These are phyloP conservation scores for Leishmania braziliensis DNA, from an alignment of 208 protist genomes.

Conservation along the genomic window DNA sequence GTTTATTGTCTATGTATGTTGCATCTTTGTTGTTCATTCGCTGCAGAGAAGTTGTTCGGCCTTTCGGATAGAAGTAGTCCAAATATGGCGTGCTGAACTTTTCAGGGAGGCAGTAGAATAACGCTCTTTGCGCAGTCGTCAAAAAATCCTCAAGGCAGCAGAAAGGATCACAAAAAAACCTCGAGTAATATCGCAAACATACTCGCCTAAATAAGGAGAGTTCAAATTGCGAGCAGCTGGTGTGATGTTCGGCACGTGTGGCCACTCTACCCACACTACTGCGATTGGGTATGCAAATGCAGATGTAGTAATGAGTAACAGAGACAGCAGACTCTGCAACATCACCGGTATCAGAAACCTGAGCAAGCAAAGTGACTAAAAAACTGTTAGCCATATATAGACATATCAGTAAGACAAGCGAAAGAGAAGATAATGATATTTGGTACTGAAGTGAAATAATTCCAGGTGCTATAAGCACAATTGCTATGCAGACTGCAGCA, in stretches of 20 bases:
- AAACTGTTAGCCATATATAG: not conserved
- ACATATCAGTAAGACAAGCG: not conserved
- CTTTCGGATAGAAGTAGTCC: conserved; percentile 55
- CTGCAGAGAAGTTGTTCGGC: conserved; percentile 36
- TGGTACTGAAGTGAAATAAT: not conserved
- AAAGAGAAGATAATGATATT: conserved; percentile 4
- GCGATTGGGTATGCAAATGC: conserved; percentile 34
- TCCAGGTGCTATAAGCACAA: not conserved
- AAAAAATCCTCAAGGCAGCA: conserved; percentile 81
- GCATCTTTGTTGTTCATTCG: conserved; percentile 46
- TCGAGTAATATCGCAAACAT: conserved; percentile 72
- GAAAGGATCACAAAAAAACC: conserved; percentile 70
- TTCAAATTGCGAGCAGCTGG: conserved; percentile 55
- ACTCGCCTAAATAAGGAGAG: conserved; percentile 77
- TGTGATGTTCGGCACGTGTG: conserved; percentile 29
- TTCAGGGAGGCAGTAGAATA: conserved; percentile 65
- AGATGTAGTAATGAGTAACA: conserved; percentile 1
- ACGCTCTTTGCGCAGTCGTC: conserved; percentile 31
- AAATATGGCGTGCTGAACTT: conserved; percentile 47
- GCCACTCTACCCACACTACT: conserved; percentile 49
- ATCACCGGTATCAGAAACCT: not conserved
- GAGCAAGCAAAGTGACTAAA: not conserved
- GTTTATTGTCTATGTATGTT: conserved; percentile 45
- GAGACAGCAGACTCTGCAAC: conserved; percentile 1
- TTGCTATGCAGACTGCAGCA: not conserved